Conservation (phyloP, 129 eudicot genomes). For the Artemisia tridentata region DNA sequence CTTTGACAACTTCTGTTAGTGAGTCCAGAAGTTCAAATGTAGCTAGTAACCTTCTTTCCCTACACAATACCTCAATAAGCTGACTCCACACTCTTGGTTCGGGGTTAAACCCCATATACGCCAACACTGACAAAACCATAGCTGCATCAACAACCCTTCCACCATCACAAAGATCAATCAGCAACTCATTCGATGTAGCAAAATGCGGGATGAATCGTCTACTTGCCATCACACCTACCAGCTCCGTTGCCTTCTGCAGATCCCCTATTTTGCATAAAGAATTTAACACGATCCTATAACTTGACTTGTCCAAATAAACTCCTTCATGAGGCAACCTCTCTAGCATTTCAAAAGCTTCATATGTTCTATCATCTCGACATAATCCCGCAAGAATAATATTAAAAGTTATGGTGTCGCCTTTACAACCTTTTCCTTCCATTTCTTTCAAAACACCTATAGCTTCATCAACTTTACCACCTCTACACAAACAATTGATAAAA, state of each 20-base stretch:
- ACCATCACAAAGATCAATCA: conserved; percentile 27
- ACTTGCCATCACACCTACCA: conserved; percentile 44
- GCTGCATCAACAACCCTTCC: conserved; percentile 12
- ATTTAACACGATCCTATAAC: conserved; percentile 79
- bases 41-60: conserved; percentile 75
- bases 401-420: conserved; percentile 64
- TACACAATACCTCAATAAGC: conserved; percentile 51
- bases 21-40: conserved; percentile 62
- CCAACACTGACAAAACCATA: conserved; percentile 9
- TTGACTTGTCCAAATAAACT: conserved; percentile 57
- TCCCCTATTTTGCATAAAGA: conserved; percentile 49
- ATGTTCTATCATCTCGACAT: conserved; percentile 50
- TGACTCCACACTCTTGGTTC: conserved; percentile 58
- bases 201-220: conserved; percentile 80
- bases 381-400: conserved; percentile 69
- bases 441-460: conserved; percentile 65
- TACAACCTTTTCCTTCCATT: conserved; percentile 61
- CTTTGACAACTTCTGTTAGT: conserved; percentile 13
- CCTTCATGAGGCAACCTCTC: conserved; percentile 58
- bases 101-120: conserved; percentile 67
- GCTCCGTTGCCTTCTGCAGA: conserved; percentile 2
- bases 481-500: conserved; percentile 60
- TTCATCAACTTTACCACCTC: conserved; percentile 46
- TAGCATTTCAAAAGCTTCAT: conserved; percentile 71
- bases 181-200: conserved; percentile 71